Evolutionary conservation across 352 stramenopile genomes (phyloP).

Genomic region (Pythium aquatile): DNA sequence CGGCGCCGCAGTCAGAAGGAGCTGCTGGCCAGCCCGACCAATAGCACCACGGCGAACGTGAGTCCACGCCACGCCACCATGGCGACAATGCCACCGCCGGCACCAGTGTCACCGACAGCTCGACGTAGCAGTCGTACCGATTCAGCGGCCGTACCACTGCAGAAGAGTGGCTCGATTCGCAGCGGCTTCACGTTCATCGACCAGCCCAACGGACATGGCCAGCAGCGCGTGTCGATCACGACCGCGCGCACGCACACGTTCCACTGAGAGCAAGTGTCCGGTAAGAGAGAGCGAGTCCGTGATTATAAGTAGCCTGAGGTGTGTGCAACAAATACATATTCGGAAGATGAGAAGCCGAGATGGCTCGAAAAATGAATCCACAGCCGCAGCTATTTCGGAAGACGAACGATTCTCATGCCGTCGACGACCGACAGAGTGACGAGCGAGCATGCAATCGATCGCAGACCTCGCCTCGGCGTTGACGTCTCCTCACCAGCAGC

Average conservation of each 20-base stretch:
- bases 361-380: neutral
- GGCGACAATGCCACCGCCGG: conserved; percentile 4
- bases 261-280: neutral
- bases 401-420: neutral
- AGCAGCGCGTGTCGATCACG: conserved; percentile 20
- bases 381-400: conserved; percentile 4
- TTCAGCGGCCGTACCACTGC: neutral
- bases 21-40: conserved; percentile 5
- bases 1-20: conserved; percentile 26
- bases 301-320: conserved; percentile 4
- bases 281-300: neutral
- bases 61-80: neutral
- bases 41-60: neutral
- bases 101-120: neutral
- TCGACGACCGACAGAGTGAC: neutral
- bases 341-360: too few species aligned
- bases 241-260: conserved; percentile 15
- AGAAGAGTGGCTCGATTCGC: conserved; percentile 18
- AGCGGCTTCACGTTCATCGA: conserved; percentile 21
- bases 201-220: conserved; percentile 11
- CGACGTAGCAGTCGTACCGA: neutral
- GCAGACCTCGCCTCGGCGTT: neutral
- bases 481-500: conserved; percentile 10
- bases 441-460: conserved; percentile 14
- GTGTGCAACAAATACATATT: neutral